phyloP scores from a whole-genome alignment of 2,329 filamentous ascomycete genomes.

The Ascomycota sp. region DNA sequence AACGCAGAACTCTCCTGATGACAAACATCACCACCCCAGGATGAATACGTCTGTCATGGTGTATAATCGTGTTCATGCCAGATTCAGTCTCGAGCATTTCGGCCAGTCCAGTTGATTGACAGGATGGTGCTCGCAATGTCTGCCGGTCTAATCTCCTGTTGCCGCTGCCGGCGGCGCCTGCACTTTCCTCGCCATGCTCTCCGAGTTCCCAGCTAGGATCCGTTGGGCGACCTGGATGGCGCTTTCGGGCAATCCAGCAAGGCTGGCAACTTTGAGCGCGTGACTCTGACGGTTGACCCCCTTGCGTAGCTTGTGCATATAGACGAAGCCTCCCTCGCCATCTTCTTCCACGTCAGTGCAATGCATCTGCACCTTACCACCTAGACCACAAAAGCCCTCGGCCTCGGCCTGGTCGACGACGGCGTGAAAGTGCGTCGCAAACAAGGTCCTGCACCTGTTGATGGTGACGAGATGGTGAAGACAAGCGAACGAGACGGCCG shows the following conservation, averaged over 20 bases:
- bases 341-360: slow-evolving; percentile 81
- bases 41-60: slow-evolving; percentile 13
- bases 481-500: slow-evolving; percentile 75
- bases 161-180: neutral
- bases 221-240: slow-evolving; percentile 47
- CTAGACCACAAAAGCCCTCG: slow-evolving; percentile 19
- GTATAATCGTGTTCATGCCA: no score
- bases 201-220: slow-evolving; percentile 21
- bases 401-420: slow-evolving; percentile 55
- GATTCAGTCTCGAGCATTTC: no score
- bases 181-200: neutral
- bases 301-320: slow-evolving; percentile 60
- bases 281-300: slow-evolving; percentile 79
- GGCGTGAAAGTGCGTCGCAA: slow-evolving; percentile 86
- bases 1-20: slow-evolving; percentile 43
- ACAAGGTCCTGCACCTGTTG: slow-evolving; percentile 64
- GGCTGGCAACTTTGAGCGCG: slow-evolving; percentile 77
- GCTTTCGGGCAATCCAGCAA: slow-evolving; percentile 61
- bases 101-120: no score
- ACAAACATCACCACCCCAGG: slow-evolving; percentile 37
- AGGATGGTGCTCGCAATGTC: no score
- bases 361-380: slow-evolving; percentile 43
- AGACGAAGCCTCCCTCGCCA: slow-evolving; percentile 51
- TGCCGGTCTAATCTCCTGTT: no score
- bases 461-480: slow-evolving; percentile 63